These are phyloP conservation scores for Fusarium coicis DNA, from an alignment of 2,329 filamentous ascomycete genomes.

Conservation along the genomic window DNA sequence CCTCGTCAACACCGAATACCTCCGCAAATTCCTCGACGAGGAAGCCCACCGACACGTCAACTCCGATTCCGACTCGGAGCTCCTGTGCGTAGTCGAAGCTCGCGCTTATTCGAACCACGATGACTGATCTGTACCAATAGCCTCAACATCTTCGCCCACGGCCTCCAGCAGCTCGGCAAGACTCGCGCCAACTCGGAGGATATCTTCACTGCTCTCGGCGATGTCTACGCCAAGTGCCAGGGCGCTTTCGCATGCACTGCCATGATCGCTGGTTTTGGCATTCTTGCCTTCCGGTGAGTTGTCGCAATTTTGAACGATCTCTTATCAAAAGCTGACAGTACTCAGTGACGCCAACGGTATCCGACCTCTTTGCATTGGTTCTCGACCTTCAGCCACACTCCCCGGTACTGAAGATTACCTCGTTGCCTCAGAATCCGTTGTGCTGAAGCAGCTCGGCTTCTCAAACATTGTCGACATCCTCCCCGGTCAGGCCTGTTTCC, in stretches of 20 bases:
- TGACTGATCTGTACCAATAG: slow-evolving; percentile 67
- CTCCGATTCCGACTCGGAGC: slow-evolving; percentile 83
- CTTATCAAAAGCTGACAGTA: slow-evolving; percentile 61
- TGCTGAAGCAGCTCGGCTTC: slow-evolving; percentile 84
- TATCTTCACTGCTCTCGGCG: slow-evolving; percentile 75
- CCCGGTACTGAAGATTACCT: slow-evolving; percentile 82
- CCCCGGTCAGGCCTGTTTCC: slow-evolving; percentile 87
- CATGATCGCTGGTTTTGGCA: slow-evolving; percentile 84
- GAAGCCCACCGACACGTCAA: slow-evolving; percentile 89
- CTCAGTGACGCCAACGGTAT: slow-evolving; percentile 68
- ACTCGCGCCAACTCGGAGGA: slow-evolving; percentile 82
- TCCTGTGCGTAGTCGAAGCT: slow-evolving; percentile 17
- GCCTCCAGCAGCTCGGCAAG: slow-evolving; percentile 83
- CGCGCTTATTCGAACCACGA: background rate
- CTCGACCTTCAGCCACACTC: slow-evolving; percentile 71
- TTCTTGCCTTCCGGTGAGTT: slow-evolving; percentile 75
- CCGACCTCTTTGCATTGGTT: slow-evolving; percentile 83
- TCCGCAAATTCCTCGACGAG: slow-evolving; percentile 77
- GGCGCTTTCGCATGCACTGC: slow-evolving; percentile 84
- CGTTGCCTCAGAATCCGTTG: slow-evolving; percentile 90
- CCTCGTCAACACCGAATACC: slow-evolving; percentile 78
- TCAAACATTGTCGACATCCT: slow-evolving; percentile 78
- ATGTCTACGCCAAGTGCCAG: slow-evolving; percentile 78
- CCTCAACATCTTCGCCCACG: slow-evolving; percentile 88
- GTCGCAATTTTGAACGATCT: slow-evolving; percentile 62